Evolutionary conservation across 2,329 filamentous ascomycete species (phyloP).

Genomic region (Blastomyces silverae): DNA sequence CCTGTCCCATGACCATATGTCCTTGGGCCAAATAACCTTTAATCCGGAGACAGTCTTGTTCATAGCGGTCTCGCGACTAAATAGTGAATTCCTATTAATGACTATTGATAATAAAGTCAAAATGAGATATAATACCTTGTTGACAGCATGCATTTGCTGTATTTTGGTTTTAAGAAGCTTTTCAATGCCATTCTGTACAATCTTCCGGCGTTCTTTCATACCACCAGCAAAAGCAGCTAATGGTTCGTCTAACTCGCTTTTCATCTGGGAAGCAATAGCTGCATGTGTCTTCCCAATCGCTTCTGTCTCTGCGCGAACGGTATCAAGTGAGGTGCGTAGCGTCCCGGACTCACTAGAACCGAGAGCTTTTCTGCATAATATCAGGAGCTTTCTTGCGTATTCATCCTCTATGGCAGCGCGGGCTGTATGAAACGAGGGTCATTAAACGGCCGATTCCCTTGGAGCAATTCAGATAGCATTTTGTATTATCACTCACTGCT

Average conservation of each 20-base stretch:
- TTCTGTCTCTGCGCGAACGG: slow-evolving; percentile 81
- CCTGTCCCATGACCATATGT: slow-evolving; percentile 99
- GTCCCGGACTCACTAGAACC: slow-evolving; percentile 83
- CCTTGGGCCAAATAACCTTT: slow-evolving; percentile 97
- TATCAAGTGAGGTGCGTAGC: slow-evolving; percentile 75
- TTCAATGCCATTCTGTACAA: slow-evolving; percentile 88
- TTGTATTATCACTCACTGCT: slow-evolving; percentile 49
- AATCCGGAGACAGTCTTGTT: slow-evolving; percentile 96
- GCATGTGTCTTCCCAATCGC: slow-evolving; percentile 91
- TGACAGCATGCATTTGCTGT: slow-evolving; percentile 82
- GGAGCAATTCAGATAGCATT: background rate
- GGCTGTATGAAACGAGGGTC: slow-evolving; percentile 44
- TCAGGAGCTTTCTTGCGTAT: slow-evolving; percentile 81
- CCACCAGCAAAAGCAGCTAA: slow-evolving; percentile 84
- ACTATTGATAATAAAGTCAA: background rate
- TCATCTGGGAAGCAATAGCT: slow-evolving; percentile 88
- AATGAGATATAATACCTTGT: slow-evolving; percentile 59
- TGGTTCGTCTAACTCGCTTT: slow-evolving; percentile 89
- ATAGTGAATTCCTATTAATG: slow-evolving; percentile 2
- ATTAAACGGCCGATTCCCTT: background rate
- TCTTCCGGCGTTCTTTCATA: slow-evolving; percentile 95
- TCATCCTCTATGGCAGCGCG: slow-evolving; percentile 94
- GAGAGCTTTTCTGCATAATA: slow-evolving; percentile 77
- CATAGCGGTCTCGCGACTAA: slow-evolving; percentile 82
- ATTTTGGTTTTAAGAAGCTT: slow-evolving; percentile 89